Base-by-base conservation (phyloP, 805 yeast genomes). In the Saccharomycopsis babjevae region DNA sequence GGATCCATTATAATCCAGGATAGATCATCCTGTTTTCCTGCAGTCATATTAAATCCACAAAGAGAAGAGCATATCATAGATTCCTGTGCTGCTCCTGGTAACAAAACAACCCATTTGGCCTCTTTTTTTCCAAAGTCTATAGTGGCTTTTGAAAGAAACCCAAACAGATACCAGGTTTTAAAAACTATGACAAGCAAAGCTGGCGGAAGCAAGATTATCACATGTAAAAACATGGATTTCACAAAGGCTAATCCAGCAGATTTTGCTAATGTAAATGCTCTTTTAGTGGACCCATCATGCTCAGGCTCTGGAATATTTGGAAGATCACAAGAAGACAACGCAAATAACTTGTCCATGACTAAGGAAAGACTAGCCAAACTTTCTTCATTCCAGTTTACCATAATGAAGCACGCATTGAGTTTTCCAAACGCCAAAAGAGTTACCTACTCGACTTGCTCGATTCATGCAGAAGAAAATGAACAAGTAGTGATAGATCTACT, bases 1-100 rank as follows among this genome's bases (percentile, higher is more conserved):
- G 99, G 99, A 0, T 79, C 85, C 59, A 76, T 93, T 16, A 92
- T 94, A 59, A 89, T 94, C 63, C 99, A 94, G 73, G 99, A 94
- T 70, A 77, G 99, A 58, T 97, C 98, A 0, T 91, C 97, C 1
- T 94, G 99, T 71, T 91, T 94, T 69, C 99, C 99, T 0, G 97
- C 96, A 0, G 83, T 83, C 63, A 91, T 94, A 32, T 73, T 94
- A 56, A 77, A 82, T 64, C 89, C 93, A 0, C 60, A 70, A 0
- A 76, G 81, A 3, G 86, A 85, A 54, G 85, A 81, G 62, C 72
- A 77, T 28, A 83, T 91, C 11, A 88, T 94, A 54, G 99, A 94
- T 73, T 87, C 97, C 0, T 92, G 97, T 74, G 92, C 98, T 1
- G 99, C 99, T 0, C 99, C 99, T 4, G 99, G 99, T 5, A 94